These are phyloP conservation scores for Fonsecaea erecta DNA, from an alignment of 2,329 filamentous ascomycete species.

Conservation along the genomic window DNA sequence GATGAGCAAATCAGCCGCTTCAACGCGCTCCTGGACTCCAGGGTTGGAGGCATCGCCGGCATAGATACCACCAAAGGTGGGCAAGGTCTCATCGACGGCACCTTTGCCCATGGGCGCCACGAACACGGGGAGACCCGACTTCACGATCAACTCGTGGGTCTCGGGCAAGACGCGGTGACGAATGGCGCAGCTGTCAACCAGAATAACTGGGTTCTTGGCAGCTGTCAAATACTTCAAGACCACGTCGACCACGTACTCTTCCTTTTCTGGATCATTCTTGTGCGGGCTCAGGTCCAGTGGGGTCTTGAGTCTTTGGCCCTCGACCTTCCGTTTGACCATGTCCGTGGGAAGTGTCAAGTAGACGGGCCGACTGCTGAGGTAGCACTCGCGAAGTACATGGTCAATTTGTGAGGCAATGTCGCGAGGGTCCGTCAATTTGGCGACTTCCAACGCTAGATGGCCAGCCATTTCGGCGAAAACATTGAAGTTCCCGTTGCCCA, in stretches of 20 bases:
- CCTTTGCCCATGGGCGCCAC: conserved; percentile 57
- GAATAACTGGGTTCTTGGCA: conserved; percentile 55
- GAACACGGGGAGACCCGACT: conserved; percentile 55
- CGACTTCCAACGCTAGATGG: conserved; percentile 31
- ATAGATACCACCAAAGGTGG: conserved; percentile 58
- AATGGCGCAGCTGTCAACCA: conserved; percentile 58
- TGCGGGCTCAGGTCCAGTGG: conserved; percentile 55
- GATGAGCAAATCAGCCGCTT: conserved; percentile 53
- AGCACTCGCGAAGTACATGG: conserved; percentile 36
- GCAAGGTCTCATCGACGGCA: conserved; percentile 53
- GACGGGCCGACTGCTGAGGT: conserved; percentile 36
- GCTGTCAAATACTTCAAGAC: conserved; percentile 49
- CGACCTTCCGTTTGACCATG: conserved; percentile 42
- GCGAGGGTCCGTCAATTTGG: conserved; percentile 33
- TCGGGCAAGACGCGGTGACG: conserved; percentile 48
- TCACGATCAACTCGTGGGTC: conserved; percentile 50
- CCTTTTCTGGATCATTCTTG: conserved; percentile 35
- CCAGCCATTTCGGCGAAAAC: conserved; percentile 34
- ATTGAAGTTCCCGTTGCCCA: conserved; percentile 38
- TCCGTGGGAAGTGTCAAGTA: conserved; percentile 39
- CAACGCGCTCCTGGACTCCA: conserved; percentile 46
- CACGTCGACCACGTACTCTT: conserved; percentile 38
- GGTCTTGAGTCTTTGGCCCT: conserved; percentile 70
- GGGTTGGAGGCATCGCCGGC: conserved; percentile 49
- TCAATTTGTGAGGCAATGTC: conserved; percentile 37